A percentile compares a stretch with the other conserved stretches of the same genome.
These are phyloP conservation scores for Senna tora DNA, from an alignment of 306 rosid genomes.

Conservation along the genomic window DNA sequence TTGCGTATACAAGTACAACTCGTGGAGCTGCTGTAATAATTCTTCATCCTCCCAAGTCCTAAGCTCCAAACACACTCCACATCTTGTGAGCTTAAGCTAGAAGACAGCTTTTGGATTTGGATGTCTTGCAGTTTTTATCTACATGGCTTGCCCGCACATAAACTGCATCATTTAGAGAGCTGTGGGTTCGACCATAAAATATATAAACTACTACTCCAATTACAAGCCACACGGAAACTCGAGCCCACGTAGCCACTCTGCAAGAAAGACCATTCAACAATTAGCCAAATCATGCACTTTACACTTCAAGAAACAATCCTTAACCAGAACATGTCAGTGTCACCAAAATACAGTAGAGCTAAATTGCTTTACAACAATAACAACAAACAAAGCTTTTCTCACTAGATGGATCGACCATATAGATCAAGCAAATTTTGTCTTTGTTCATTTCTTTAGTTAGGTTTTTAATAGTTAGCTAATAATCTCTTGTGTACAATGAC, in stretches of 20 bases:
- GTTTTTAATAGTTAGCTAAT: too few species aligned
- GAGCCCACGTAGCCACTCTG: conserved; percentile 76
- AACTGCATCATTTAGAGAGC: conserved; percentile 62
- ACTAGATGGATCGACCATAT: too few species aligned
- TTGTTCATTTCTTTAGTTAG: too few species aligned
- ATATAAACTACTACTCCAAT: conserved; percentile 63
- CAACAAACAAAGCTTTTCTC: too few species aligned
- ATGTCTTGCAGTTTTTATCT: conserved; percentile 43
- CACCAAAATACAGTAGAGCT: too few species aligned
- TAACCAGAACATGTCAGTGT: neutral
- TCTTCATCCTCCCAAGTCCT: conserved; percentile 25
- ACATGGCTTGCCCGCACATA: conserved; percentile 54
- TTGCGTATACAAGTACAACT: conserved; percentile 20
- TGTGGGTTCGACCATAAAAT: conserved; percentile 77
- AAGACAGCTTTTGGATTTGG: conserved; percentile 45
- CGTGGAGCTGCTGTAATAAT: neutral
- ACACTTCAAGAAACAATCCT: conserved; percentile 16
- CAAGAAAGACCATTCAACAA: conserved; percentile 2
- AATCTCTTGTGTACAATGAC: too few species aligned
- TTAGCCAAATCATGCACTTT: conserved; percentile 4
- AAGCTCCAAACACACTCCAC: conserved; percentile 13
- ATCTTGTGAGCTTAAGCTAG: conserved; percentile 34
- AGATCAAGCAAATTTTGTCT: too few species aligned
- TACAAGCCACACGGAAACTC: conserved; percentile 80
- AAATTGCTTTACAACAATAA: too few species aligned